Base-by-base conservation (phyloP, 2,329 filamentous ascomycete genomes). In the Botrytis fabae region DNA sequence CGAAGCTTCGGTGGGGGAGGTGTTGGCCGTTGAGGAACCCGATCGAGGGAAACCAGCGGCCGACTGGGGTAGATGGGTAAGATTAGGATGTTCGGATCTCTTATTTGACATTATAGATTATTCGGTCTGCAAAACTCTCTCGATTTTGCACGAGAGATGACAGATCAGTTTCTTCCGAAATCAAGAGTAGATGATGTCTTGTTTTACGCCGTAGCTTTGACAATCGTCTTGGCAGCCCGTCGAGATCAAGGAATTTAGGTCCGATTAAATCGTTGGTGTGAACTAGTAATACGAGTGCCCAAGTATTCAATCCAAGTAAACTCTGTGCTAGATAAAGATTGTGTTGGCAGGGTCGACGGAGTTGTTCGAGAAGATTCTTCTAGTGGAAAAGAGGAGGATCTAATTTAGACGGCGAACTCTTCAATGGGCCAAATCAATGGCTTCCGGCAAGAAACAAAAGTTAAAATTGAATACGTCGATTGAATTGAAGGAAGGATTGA, bases 81-180 rank as follows among this genome's bases (percentile, higher is more conserved):
- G 90, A 82, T 91, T 92, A 86, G 96, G 89, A 83, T 95, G 93
- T 82, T 97, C 93, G 80, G 93, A 90, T 89, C 94, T 92, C 83
- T 91, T 87, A 85, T 89, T 93, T 87, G 93, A 92, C 94, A 97
- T 97, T 94, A 95, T 94, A 89, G 86, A 94, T 94, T 94, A 81
- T 79, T 76, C 76, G 77, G 25, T 73, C 72, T 73, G 79, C 76
- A 73, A 76, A 74, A 75, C 74, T 73, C 75, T 73, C 77, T 78
- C 77, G 78, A 75, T 76, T 74, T 76, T 77, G 60, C 66, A 77
- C 78, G 75, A 78, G 75, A 78, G 77, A 78, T 76, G 76, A 74
- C 71, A 76, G 77, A 72, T 75, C 74, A 48, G 62, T 69, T 40
- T 44, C 54, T 73, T 48, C 73, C 73, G 72, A 71, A 71, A 18